phyloP scores from a whole-genome alignment of 176 grass and related monocot species.

The Neostapfia colusana region DNA sequence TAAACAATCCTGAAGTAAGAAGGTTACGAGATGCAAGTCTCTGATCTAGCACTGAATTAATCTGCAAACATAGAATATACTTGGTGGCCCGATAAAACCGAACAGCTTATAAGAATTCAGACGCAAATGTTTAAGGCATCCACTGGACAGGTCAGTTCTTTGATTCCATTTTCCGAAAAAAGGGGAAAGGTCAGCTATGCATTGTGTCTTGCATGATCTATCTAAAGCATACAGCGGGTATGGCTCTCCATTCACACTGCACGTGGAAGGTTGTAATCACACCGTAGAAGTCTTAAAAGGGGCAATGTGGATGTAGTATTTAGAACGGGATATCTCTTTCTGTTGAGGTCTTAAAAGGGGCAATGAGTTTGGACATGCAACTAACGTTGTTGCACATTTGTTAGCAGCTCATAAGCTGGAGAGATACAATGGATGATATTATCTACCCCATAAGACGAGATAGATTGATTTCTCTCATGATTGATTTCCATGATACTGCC shows the following conservation, averaged over 20 bases:
- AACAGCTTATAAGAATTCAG: slow-evolving; percentile 11
- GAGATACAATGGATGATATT: background rate
- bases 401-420: background rate
- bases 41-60: background rate
- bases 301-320: background rate
- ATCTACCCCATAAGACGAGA: background rate
- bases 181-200: too few relatives aligned
- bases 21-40: slow-evolving; percentile 10
- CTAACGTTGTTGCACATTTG: too few relatives aligned
- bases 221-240: background rate
- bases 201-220: background rate
- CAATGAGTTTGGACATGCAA: background rate
- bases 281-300: background rate
- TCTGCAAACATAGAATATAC: background rate
- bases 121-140: background rate
- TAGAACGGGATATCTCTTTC: background rate
- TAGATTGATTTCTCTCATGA: background rate
- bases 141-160: slow-evolving; percentile 7
- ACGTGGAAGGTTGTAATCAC: slow-evolving; percentile 27
- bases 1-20: background rate
- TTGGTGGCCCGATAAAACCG: background rate
- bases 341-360: background rate
- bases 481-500: background rate
- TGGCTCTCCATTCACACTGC: slow-evolving; percentile 16
- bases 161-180: too few relatives aligned